phyloP scores from a whole-genome alignment of 225 moss, liverwort and hornwort species.

The Pleurozium schreberi region DNA sequence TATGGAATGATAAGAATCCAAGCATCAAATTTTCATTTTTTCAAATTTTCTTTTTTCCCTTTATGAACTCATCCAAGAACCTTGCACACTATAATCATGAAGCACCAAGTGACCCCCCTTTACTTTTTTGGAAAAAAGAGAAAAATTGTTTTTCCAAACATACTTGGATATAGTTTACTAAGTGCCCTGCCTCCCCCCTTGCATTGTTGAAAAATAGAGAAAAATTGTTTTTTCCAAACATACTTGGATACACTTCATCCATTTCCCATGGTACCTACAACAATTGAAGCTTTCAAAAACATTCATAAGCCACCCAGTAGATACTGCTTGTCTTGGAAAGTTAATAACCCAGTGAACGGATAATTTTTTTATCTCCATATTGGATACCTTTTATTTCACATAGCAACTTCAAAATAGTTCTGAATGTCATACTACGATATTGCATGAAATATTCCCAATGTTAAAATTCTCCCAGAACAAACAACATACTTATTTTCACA shows the following conservation, averaged over 20 bases:
- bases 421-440: too few species aligned
- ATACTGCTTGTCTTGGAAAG: neutral
- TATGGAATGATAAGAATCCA: neutral
- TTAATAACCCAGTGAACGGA: accelerated
- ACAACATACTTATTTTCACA: too few species aligned
- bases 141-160: neutral
- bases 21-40: neutral
- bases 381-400: neutral
- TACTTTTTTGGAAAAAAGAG: neutral
- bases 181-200: too few species aligned
- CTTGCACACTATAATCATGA: neutral
- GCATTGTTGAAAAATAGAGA: neutral
- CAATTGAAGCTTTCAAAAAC: neutral
- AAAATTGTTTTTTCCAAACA: neutral
- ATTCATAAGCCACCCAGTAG: accelerated
- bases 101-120: neutral
- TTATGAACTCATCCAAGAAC: neutral
- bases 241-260: neutral
- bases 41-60: too few species aligned
- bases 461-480: too few species aligned
- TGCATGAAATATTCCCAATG: neutral
- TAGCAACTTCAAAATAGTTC: too few species aligned
- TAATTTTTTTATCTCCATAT: too few species aligned
- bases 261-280: accelerated
- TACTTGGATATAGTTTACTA: neutral